phyloP scores from a whole-genome alignment of 805 yeast genomes.

The Deakozyma indianensis region DNA sequence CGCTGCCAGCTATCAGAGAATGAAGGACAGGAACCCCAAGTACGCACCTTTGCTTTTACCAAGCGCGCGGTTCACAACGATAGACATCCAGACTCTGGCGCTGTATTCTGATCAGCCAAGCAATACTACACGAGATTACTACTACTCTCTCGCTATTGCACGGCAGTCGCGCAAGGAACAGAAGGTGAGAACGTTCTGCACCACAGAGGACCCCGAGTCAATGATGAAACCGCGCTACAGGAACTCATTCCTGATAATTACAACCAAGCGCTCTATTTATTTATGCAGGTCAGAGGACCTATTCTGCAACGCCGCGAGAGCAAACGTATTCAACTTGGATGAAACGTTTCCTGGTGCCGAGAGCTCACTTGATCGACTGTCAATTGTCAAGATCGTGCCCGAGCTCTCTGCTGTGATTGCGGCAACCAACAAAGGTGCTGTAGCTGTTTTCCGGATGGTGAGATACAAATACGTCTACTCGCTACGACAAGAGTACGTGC shows the following conservation, averaged over 20 bases:
- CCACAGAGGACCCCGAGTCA: background rate
- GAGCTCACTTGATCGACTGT: constrained; percentile 15
- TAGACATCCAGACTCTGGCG: background rate
- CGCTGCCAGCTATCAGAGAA: background rate
- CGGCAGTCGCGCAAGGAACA: background rate
- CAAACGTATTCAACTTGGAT: constrained; percentile 26
- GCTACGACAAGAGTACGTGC: constrained; percentile 28
- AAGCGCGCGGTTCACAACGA: background rate
- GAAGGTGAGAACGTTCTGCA: background rate
- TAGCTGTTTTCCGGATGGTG: constrained; percentile 29
- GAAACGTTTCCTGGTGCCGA: constrained; percentile 9
- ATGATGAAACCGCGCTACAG: constrained; percentile 14
- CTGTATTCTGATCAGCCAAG: background rate
- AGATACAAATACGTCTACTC: constrained; percentile 27
- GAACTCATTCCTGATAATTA: constrained; percentile 25
- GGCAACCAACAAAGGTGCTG: constrained; percentile 31
- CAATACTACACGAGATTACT: background rate
- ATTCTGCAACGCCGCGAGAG: constrained; percentile 34
- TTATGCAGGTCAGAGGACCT: constrained; percentile 31
- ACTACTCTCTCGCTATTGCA: background rate
- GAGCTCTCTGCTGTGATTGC: constrained; percentile 27
- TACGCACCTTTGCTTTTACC: background rate
- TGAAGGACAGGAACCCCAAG: background rate
- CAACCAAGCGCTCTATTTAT: constrained; percentile 32
- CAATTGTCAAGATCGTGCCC: constrained; percentile 23